Base-by-base conservation (phyloP, 2,329 filamentous ascomycete genomes). In the Cylindrodendrum hubeiense region DNA sequence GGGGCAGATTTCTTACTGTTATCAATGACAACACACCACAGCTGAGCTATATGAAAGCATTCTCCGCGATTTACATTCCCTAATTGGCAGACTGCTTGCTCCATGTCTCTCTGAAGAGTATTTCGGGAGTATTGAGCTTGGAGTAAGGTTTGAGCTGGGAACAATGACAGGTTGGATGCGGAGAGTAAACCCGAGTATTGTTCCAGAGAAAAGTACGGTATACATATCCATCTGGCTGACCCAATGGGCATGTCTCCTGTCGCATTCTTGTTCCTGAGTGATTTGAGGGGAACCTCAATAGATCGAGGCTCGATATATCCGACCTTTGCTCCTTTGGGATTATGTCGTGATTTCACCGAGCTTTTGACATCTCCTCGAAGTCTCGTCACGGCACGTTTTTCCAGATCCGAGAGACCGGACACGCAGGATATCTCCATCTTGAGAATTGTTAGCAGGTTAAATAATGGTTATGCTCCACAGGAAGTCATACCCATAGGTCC, bases 131-230 rank as follows among this genome's bases (percentile, higher is more conserved):
- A 83, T 8, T 81, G 79, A 1, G 78, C 73, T 68, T 86, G 84
- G 0, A 85, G 69, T 6, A 85, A 67, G 1, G 83, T 84, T 53
- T 80, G 77, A 2, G 79, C 73, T 1, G 84, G 83, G 53, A 84
- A 85, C 1, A 76, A 72, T 5, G 75, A 74, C 7, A 75, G 49
- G 26, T 71, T 76, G 1, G 76, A 74, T 1, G 75, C 75, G 6
- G 74, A 73, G 2, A 76, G 70, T 2, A 82, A 68, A 3, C 81
- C 82, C 0, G 79, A 79, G 60, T 84, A 85, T 24, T 78, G 77
- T 54, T 83, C 79, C 0, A 86, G 76, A 2, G 78, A 78, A 66
- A 86, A 85, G 65, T 85, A 86, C 0, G 84, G 84, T 15, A 85
- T 72, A 30, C 81, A 84, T 3, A 84, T 67, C 83, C 83, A 85